A percentile compares a stretch with the other conserved stretches of the same genome.
Conservation (phyloP, 257 asterid species). For the Nicotiana benthamiana region DNA sequence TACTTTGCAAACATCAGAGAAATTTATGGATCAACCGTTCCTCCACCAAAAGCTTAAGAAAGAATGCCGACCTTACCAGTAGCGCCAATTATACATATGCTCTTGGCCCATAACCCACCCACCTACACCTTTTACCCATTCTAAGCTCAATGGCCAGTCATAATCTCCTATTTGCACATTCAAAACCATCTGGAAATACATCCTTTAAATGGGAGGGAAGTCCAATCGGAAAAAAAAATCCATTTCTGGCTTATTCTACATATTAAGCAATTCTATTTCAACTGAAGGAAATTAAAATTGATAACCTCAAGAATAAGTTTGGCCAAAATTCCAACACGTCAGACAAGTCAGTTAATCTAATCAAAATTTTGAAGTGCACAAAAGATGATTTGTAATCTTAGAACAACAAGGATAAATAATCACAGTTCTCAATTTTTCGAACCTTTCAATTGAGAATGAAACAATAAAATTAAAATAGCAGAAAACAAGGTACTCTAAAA, state of each 20-base stretch:
- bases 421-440: constrained; percentile 33
- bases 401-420: constrained; percentile 10
- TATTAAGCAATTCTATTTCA: neutral
- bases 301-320: constrained; percentile 16
- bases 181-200: constrained; percentile 12
- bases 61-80: neutral
- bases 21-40: neutral
- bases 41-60: neutral
- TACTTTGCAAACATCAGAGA: neutral
- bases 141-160: neutral
- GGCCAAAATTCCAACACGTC: neutral
- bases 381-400: constrained; percentile 10
- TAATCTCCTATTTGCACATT: neutral
- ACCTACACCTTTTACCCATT: neutral
- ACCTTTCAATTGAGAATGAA: constrained; percentile 18
- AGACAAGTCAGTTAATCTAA: neutral
- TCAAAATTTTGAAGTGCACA: constrained; percentile 8
- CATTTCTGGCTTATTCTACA: neutral
- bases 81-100: neutral
- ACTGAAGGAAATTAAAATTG: neutral
- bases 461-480: constrained; percentile 3
- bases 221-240: neutral
- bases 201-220: constrained; percentile 3
- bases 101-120: neutral
- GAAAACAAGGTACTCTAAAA: constrained; percentile 10